A percentile compares a stretch with the other conserved stretches of the same genome.
phyloP scores from a whole-genome alignment of 176 grass and related monocot genomes.

The Carex scoparia region DNA sequence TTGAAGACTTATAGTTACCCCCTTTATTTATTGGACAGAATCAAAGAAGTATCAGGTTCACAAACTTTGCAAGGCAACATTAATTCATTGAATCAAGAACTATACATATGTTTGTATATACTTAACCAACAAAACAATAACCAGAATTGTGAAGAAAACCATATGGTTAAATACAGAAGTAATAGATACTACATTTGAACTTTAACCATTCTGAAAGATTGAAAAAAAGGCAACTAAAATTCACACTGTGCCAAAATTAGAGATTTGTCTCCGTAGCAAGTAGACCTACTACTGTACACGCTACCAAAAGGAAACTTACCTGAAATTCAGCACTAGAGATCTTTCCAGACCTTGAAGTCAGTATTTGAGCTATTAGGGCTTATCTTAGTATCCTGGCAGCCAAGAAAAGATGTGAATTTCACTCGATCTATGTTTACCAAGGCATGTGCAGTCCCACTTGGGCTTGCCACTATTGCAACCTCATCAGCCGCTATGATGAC shows the following conservation, averaged over 20 bases:
- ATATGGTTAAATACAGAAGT: not conserved
- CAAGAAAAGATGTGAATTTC: conserved; percentile 61
- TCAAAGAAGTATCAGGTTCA: not conserved
- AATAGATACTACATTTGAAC: not conserved
- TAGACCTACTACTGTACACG: conserved; percentile 10
- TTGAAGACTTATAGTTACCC: not conserved
- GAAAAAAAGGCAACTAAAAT: not conserved
- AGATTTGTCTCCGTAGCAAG: not conserved
- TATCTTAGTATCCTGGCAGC: conserved; percentile 67
- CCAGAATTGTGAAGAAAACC: not conserved
- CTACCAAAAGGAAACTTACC: not conserved
- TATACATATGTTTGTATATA: not conserved
- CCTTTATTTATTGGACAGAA: not conserved
- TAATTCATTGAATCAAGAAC: not conserved
- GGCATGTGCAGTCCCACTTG: conserved; percentile 81
- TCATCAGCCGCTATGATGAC: conserved; percentile 62
- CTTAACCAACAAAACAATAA: not conserved
- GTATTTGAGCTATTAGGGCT: conserved; percentile 77
- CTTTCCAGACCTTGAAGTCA: conserved; percentile 92
- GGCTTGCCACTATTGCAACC: conserved; percentile 60
- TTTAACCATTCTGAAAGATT: not conserved
- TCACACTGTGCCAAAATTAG: conserved; percentile 1
- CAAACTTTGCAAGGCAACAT: not conserved
- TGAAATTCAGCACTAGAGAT: conserved; percentile 39
- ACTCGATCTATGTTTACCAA: conserved; percentile 78